phyloP scores from a whole-genome alignment of 371 early-diverging fungal genomes.

The Lichtheimia ramosa region DNA sequence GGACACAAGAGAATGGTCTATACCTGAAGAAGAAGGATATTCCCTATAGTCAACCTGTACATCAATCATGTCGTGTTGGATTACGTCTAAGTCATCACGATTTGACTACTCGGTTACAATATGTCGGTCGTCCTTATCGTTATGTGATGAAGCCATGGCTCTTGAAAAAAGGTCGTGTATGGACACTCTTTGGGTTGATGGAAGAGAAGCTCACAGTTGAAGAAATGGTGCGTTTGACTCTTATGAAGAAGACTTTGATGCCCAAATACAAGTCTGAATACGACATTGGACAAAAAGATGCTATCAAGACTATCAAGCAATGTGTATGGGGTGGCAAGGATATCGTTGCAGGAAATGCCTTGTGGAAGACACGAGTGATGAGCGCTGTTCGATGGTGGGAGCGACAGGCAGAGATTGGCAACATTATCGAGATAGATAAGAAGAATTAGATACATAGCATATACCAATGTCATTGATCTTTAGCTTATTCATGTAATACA shows the following conservation, averaged over 20 bases:
- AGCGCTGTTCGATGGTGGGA: conserved; percentile 27
- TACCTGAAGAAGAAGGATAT: conserved; percentile 15
- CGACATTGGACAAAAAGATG: conserved; percentile 9
- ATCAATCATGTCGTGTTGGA: conserved; percentile 28
- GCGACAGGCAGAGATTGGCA: not conserved
- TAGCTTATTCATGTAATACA: too few relatives aligned
- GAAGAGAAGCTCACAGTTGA: conserved; percentile 5
- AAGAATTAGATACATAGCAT: not conserved
- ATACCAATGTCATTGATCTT: too few relatives aligned
- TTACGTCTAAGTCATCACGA: conserved; percentile 16
- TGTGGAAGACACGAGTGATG: conserved; percentile 26
- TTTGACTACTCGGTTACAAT: conserved; percentile 12
- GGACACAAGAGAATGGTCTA: conserved; percentile 10
- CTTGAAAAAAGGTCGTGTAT: conserved; percentile 25
- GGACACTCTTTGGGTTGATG: conserved; percentile 26
- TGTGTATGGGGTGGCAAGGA: conserved; percentile 18
- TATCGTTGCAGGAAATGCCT: conserved; percentile 17
- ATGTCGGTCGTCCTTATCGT: conserved; percentile 27
- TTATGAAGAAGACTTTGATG: conserved; percentile 5
- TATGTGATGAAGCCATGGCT: conserved; percentile 19
- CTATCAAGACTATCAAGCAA: conserved; percentile 10
- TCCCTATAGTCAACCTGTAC: not conserved
- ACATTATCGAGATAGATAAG: not conserved
- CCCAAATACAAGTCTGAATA: conserved; percentile 19
- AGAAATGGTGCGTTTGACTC: conserved; percentile 13